A percentile compares a stretch with the other conserved stretches of the same genome.
These are phyloP conservation scores for Plasmodium yoelii DNA, from an alignment of 169 alveolate species.

Conservation along the genomic window DNA sequence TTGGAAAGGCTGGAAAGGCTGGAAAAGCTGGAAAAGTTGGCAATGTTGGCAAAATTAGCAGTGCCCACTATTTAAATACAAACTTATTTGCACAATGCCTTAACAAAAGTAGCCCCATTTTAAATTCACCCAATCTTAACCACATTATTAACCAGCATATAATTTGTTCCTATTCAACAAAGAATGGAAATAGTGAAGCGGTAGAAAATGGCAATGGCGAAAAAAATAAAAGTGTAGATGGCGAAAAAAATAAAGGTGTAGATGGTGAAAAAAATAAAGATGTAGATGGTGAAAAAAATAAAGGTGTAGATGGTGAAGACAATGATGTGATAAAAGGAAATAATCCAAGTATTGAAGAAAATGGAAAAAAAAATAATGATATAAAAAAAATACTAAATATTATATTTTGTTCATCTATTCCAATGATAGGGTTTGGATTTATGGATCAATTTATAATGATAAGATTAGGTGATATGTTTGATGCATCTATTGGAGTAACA, in stretches of 20 bases:
- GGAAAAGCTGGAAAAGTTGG: no score
- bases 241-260: not conserved
- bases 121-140: no score
- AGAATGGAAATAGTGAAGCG: no score
- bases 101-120: no score
- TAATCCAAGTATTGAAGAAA: no score
- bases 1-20: no score
- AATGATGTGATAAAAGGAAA: not conserved
- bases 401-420: constrained; percentile 71
- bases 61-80: no score
- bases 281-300: not conserved
- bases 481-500: constrained; percentile 70
- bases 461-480: constrained; percentile 69
- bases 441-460: constrained; percentile 73
- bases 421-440: constrained; percentile 73
- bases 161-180: no score
- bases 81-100: no score
- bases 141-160: no score
- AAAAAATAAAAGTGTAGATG: not conserved
- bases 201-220: no score
- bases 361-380: constrained; percentile 23
- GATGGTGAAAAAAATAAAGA: not conserved
- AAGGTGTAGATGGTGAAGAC: not conserved
- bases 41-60: no score
- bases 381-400: constrained; percentile 50